phyloP scores from a whole-genome alignment of 1,284 basidiomycete species.

The Tremellales sp. region DNA sequence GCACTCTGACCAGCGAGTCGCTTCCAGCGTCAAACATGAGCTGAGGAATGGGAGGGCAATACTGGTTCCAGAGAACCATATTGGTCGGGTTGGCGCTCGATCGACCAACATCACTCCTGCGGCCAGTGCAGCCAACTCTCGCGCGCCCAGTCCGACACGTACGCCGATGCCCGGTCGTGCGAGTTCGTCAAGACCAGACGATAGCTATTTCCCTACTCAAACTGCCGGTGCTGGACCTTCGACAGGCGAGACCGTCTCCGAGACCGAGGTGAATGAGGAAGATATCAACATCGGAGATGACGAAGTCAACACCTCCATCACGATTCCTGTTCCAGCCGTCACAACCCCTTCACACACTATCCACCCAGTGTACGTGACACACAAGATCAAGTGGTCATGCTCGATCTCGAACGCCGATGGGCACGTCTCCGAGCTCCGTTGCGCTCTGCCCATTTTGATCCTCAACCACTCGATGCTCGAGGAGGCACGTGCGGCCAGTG shows the following conservation, averaged over 20 bases:
- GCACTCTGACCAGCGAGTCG: slow-evolving; percentile 62
- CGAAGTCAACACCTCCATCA: slow-evolving; percentile 51
- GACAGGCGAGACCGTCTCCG: slow-evolving; percentile 2
- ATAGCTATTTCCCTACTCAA: slow-evolving; percentile 7
- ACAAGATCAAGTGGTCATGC: slow-evolving; percentile 58
- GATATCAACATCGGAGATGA: slow-evolving; percentile 38
- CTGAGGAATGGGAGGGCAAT: slow-evolving; percentile 60
- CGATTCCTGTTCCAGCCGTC: slow-evolving; percentile 49
- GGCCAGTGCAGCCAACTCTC: slow-evolving; percentile 8
- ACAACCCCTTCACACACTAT: slow-evolving; percentile 59
- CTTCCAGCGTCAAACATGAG: slow-evolving; percentile 66
- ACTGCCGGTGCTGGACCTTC: slow-evolving; percentile 8
- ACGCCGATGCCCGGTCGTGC: slow-evolving; percentile 1
- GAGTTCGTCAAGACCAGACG: slow-evolving; percentile 4
- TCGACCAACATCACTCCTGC: slow-evolving; percentile 1
- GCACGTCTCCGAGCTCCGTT: slow-evolving; percentile 83
- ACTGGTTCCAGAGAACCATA: slow-evolving; percentile 1
- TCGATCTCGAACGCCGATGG: slow-evolving; percentile 79
- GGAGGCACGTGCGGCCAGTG: slow-evolving; percentile 67
- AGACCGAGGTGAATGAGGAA: slow-evolving; percentile 11
- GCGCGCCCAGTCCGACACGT: slow-evolving; percentile 3
- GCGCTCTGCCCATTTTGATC: slow-evolving; percentile 79
- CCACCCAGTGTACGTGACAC: slow-evolving; percentile 64
- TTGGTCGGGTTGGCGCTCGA: background rate
- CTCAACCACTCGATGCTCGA: slow-evolving; percentile 67